Conservation (phyloP, 345 rosid species). For the Excoecaria agallocha region DNA sequence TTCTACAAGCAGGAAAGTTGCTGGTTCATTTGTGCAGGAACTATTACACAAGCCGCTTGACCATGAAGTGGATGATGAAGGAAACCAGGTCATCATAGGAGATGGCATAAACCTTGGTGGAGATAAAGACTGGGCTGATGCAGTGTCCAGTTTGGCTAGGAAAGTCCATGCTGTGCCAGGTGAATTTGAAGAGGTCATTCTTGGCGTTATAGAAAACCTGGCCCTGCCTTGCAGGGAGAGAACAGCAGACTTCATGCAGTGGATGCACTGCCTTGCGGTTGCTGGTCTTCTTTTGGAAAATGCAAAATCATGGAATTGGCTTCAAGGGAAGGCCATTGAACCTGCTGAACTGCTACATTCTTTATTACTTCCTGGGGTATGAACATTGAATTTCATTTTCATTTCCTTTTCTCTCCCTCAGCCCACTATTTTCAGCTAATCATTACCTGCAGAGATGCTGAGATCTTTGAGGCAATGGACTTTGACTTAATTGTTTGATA, state of each 20-base stretch:
- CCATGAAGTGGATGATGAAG: slow-evolving; percentile 72
- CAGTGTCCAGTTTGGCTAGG: slow-evolving; percentile 66
- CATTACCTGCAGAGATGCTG: background rate
- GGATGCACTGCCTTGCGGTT: slow-evolving; percentile 95
- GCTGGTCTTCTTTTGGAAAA: slow-evolving; percentile 82
- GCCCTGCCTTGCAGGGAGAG: slow-evolving; percentile 94
- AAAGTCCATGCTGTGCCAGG: slow-evolving; percentile 80
- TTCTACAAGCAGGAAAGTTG: slow-evolving; percentile 71
- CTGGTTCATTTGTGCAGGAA: slow-evolving; percentile 71
- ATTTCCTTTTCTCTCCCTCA: slow-evolving; percentile 6
- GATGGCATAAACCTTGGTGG: slow-evolving; percentile 95
- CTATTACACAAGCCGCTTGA: slow-evolving; percentile 70
- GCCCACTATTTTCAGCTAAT: background rate
- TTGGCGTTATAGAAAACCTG: slow-evolving; percentile 65
- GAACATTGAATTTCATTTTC: slow-evolving; percentile 16
- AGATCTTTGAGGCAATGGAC: background rate
- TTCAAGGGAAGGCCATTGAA: slow-evolving; percentile 66
- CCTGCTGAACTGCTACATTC: slow-evolving; percentile 71
- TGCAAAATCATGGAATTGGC: slow-evolving; percentile 53
- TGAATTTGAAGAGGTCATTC: slow-evolving; percentile 80
- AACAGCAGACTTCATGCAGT: slow-evolving; percentile 82
- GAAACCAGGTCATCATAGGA: slow-evolving; percentile 70
- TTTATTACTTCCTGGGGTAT: slow-evolving; percentile 95
- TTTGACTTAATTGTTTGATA: background rate
- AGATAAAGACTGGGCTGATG: slow-evolving; percentile 85